Evolutionary conservation across 2,329 filamentous ascomycete species (phyloP).

Genomic region (Teratosphaeria nubilosa): DNA sequence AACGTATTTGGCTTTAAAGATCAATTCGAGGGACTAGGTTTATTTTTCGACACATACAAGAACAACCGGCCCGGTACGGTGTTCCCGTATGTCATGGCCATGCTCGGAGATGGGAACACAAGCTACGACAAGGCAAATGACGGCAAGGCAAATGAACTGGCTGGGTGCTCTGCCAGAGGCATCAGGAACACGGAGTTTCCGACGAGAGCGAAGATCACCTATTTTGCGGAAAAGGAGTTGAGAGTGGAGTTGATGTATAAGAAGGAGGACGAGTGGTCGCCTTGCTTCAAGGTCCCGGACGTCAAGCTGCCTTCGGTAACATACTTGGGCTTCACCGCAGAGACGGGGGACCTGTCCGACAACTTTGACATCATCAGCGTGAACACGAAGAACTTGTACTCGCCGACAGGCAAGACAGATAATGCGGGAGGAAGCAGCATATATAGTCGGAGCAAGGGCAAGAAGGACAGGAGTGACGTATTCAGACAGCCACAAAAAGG

Average conservation of each 20-base stretch:
- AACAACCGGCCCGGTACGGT: slow-evolving; percentile 93
- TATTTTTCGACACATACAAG: slow-evolving; percentile 99
- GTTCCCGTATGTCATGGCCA: slow-evolving; percentile 97
- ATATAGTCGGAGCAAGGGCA: slow-evolving; percentile 40
- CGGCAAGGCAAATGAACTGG: slow-evolving; percentile 84
- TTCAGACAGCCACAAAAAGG: slow-evolving; percentile 11
- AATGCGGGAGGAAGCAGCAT: slow-evolving; percentile 28
- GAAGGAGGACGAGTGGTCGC: slow-evolving; percentile 73
- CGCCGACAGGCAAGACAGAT: slow-evolving; percentile 35
- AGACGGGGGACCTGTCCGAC: slow-evolving; percentile 93
- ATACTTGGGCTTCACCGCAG: slow-evolving; percentile 61
- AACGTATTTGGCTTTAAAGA: slow-evolving; percentile 82
- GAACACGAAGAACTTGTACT: slow-evolving; percentile 80
- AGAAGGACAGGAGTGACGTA: slow-evolving; percentile 22
- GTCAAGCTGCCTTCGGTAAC: slow-evolving; percentile 65
- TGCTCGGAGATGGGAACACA: slow-evolving; percentile 86
- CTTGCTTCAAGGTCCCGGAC: slow-evolving; percentile 66
- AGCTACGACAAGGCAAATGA: slow-evolving; percentile 88
- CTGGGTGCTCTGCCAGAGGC: slow-evolving; percentile 87
- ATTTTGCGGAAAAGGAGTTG: slow-evolving; percentile 91
- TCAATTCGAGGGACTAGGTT: slow-evolving; percentile 82
- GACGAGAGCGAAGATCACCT: slow-evolving; percentile 80
- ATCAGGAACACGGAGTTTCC: slow-evolving; percentile 68
- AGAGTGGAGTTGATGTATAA: slow-evolving; percentile 93
- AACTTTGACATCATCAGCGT: slow-evolving; percentile 95